Percentiles rank a stretch among this genome's conserved stretches.
phyloP scores from a whole-genome alignment of 1,284 basidiomycete species.

The Entoloma clypeatum region DNA sequence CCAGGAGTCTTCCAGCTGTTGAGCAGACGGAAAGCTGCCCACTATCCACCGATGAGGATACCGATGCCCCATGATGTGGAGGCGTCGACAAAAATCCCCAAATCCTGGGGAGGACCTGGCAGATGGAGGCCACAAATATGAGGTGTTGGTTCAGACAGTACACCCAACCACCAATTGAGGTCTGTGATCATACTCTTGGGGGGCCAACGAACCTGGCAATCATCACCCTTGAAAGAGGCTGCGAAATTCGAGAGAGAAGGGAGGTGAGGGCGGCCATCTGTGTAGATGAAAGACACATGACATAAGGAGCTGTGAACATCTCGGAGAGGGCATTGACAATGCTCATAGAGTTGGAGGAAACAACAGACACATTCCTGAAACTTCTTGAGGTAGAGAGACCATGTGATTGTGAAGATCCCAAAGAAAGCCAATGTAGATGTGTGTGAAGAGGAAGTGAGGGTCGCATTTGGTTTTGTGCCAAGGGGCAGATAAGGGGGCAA shows the following conservation, averaged over 20 bases:
- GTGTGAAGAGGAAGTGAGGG: not conserved
- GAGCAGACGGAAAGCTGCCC: slow-evolving; percentile 3
- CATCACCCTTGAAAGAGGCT: not conserved
- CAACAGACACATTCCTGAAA: not conserved
- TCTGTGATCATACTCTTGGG: not conserved
- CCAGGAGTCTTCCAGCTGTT: not conserved
- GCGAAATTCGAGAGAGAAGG: slow-evolving; percentile 15
- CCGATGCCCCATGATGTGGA: slow-evolving; percentile 7
- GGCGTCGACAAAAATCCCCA: slow-evolving; percentile 7
- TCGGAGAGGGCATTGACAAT: slow-evolving; percentile 8
- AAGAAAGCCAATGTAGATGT: slow-evolving; percentile 2
- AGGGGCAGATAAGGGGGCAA: not conserved
- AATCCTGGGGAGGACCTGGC: not conserved
- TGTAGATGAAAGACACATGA: slow-evolving; percentile 33
- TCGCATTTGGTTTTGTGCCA: slow-evolving; percentile 4
- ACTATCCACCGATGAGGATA: not conserved
- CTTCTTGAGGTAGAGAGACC: slow-evolving; percentile 2
- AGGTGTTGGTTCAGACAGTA: not conserved
- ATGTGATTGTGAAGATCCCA: not conserved
- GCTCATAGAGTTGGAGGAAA: slow-evolving; percentile 4
- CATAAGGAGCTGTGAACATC: slow-evolving; percentile 33
- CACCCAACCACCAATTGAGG: slow-evolving; percentile 1
- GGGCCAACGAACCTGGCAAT: not conserved
- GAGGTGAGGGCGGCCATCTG: slow-evolving; percentile 26
- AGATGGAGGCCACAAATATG: not conserved